Evolutionary conservation across 2,329 filamentous ascomycete genomes (phyloP), one percentile per base, ranked within the genome.

Genomic region (Xenoacremonium recifei): DNA sequence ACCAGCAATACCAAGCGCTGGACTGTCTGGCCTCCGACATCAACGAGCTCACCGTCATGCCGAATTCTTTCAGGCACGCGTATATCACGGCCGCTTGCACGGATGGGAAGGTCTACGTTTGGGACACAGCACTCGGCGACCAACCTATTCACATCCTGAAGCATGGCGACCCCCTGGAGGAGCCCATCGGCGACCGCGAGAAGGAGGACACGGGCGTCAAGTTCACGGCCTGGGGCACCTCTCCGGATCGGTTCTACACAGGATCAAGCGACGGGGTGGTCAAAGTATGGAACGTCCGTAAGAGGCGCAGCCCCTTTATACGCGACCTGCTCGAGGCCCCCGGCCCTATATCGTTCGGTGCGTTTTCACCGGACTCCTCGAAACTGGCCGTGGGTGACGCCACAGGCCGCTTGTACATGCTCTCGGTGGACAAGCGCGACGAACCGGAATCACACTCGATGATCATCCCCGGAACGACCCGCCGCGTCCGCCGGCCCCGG

Each of bases 21-120:
- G 80, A 84, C 57, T 85, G 81, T 51, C 60, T 64, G 2, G 80
- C 79, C 0, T 59, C 71, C 1, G 81, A 84, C 46, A 80, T 85
- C 53, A 85, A 84, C 52, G 80, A 84, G 58, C 61, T 85, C 2
- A 75, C 75, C 0, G 70, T 83, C 25, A 71, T 73, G 68, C 76
- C 80, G 1, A 83, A 80, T 48, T 77, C 75, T 39, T 39, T 53
- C 1, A 35, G 55, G 0, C 71, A 71, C 45, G 69, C 70, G 17
- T 84, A 81, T 45, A 61, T 84, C 13, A 79, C 80, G 2, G 81
- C 80, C 0, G 76, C 75, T 4, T 83, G 79, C 48, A 84, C 81
- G 0, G 74, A 84, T 47, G 78, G 80, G 13, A 76, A 71, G 7
- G 75, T 77, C 0, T 84, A 84, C 45, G 70, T 85, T 2, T 85